Evolutionary conservation across 2,329 filamentous ascomycete species (phyloP), one percentile per base, ranked within the genome.

Genomic region (Juglanconis oblonga): DNA sequence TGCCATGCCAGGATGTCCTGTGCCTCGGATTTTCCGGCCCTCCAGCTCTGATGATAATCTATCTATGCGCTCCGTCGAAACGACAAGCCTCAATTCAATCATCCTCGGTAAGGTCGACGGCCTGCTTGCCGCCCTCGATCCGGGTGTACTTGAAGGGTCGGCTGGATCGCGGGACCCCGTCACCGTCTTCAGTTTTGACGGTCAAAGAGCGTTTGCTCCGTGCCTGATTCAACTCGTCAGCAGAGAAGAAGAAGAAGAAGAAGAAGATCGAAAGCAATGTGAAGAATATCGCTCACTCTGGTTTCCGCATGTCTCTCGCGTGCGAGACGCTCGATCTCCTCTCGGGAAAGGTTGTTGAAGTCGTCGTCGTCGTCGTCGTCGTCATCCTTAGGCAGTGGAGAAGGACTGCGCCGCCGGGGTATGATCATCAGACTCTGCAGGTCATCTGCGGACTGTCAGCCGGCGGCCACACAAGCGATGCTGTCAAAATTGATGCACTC

Each of bases 391-490:
- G 66, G 63, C 4, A 67, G 64, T 1, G 54, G 63, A 14, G 64
- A 62, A 2, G 67, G 64, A 5, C 64, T 67, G 6, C 52, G 55
- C 17, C 44, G 47, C 3, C 67, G 67, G 13, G 69, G 69, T 45
- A 75, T 67, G 36, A 75, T 67, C 31, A 70, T 49, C 51, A 72
- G 67, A 1, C 67, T 62, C 54, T 70, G 69, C 1, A 76, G 65
- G 3, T 70, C 71, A 7, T 69, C 72, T 75, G 35, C 9, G 13
- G 24, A 24, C 24, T 24, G 24, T 24, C 24, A 24, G 24, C 24
- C 24, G 24, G 24, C 24, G 24, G 24, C 24, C 24, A 24, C 24
- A 24, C 24, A 24, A 24, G 24, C 24, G 24, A 24, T 6, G 2
- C 1, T 1, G 13, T 52, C 11, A 40, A 62, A 9, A 55, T 17